Evolutionary conservation across 352 stramenopile genomes (phyloP).

Genomic region (Globisporangium mamillatum): DNA sequence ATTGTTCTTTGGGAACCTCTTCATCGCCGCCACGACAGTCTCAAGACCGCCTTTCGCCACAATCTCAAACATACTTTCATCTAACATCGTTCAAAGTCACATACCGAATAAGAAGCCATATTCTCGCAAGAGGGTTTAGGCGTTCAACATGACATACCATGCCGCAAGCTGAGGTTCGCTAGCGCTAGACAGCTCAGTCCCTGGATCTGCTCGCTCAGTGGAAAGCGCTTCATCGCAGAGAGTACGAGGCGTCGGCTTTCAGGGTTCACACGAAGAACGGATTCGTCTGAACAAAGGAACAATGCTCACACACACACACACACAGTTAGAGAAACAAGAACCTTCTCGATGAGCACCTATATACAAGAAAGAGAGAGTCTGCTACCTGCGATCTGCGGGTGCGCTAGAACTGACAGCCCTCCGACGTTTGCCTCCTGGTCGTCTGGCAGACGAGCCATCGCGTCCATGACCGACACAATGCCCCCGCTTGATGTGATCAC

Average conservation of each 20-base stretch:
- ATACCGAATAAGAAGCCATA: neutral
- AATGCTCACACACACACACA: neutral
- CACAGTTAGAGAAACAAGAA: neutral
- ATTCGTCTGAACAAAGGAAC: conserved; percentile 22
- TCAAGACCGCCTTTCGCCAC: conserved; percentile 50
- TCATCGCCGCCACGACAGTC: conserved; percentile 49
- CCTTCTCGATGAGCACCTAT: neutral
- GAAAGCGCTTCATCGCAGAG: conserved; percentile 56
- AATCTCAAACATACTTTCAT: conserved; percentile 55
- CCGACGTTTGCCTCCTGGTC: conserved; percentile 47
- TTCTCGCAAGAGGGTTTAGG: too few relatives aligned
- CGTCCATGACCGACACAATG: conserved; percentile 42
- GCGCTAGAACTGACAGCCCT: conserved; percentile 49
- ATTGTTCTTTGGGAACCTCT: conserved; percentile 34
- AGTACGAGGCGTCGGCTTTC: conserved; percentile 55
- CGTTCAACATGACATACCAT: conserved; percentile 24
- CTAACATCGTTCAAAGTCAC: conserved; percentile 14
- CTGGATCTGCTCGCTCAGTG: conserved; percentile 55
- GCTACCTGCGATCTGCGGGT: conserved; percentile 45
- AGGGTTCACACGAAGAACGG: conserved; percentile 44
- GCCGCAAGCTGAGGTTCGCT: conserved; percentile 53
- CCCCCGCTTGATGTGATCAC: conserved; percentile 41
- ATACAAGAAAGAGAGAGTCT: neutral
- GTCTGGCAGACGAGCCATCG: conserved; percentile 45
- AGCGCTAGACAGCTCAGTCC: conserved; percentile 49